Conservation (phyloP, 257 asterid genomes). For the Penstemon davidsonii region DNA sequence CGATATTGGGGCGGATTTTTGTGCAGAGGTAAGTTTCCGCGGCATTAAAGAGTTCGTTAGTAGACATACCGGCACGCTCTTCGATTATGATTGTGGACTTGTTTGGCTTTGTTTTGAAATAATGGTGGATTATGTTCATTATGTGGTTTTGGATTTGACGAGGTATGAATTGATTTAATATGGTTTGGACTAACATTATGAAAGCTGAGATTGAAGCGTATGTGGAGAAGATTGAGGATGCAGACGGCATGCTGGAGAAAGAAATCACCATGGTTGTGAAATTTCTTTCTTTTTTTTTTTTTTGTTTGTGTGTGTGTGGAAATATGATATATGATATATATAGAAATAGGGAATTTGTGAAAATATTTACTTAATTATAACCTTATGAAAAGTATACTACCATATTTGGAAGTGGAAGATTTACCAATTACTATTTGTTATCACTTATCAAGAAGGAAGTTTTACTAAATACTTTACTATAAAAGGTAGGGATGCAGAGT, state of each 20-base stretch:
- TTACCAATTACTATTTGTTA: too few species aligned
- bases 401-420: too few species aligned
- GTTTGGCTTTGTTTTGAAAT: constrained; percentile 29
- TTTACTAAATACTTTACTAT: too few species aligned
- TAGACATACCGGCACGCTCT: constrained; percentile 58
- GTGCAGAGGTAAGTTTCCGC: constrained; percentile 62
- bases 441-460: too few species aligned
- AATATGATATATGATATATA: neutral
- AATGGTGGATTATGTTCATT: constrained; percentile 30
- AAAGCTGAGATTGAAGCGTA: constrained; percentile 66
- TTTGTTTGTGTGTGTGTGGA: neutral
- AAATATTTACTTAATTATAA: too few species aligned
- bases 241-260: constrained; percentile 46
- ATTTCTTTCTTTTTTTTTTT: neutral
- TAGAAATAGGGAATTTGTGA: too few species aligned
- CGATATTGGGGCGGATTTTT: constrained; percentile 41
- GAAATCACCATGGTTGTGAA: constrained; percentile 32
- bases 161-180: constrained; percentile 62
- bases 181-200: constrained; percentile 52
- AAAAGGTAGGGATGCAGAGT: too few species aligned
- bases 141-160: constrained; percentile 42
- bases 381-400: too few species aligned
- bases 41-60: constrained; percentile 52
- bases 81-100: constrained; percentile 45
- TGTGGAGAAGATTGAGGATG: constrained; percentile 53